Evolutionary conservation across 1,139 yeast species (phyloP).

Genomic region (Zygosaccharomyces pseudobailii): DNA sequence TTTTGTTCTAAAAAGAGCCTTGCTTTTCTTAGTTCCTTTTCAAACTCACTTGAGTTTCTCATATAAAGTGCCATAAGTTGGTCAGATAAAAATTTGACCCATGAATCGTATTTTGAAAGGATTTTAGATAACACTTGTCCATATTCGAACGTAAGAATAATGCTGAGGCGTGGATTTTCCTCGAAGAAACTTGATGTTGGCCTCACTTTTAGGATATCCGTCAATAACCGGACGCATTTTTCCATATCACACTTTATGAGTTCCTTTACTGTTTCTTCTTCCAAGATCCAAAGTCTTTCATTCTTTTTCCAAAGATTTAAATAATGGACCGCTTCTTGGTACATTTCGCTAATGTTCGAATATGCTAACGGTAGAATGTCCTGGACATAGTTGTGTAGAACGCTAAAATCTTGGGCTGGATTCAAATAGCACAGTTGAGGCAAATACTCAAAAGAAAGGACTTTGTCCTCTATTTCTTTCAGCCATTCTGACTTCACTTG

Average conservation of each 20-base stretch:
- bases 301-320: neutral
- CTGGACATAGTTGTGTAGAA: neutral
- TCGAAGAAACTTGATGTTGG: neutral
- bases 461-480: conserved; percentile 1
- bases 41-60: conserved; percentile 1
- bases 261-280: conserved; percentile 2
- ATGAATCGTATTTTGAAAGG: conserved; percentile 13
- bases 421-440: neutral
- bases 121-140: conserved; percentile 1
- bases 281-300: conserved; percentile 1
- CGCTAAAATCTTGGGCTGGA: neutral
- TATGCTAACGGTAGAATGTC: neutral
- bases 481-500: conserved; percentile 6
- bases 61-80: conserved; percentile 10
- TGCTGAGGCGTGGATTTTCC: neutral
- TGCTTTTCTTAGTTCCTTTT: conserved; percentile 3
- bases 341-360: neutral
- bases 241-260: neutral
- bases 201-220: neutral
- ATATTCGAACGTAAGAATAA: neutral
- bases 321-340: neutral
- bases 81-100: conserved; percentile 13
- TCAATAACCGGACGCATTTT: conserved; percentile 1
- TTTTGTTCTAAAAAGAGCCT: conserved; percentile 3
- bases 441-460: neutral